These are phyloP conservation scores for Saccharomycopsis hybrid DNA, from an alignment of 1,139 yeast genomes.

Conservation along the genomic window DNA sequence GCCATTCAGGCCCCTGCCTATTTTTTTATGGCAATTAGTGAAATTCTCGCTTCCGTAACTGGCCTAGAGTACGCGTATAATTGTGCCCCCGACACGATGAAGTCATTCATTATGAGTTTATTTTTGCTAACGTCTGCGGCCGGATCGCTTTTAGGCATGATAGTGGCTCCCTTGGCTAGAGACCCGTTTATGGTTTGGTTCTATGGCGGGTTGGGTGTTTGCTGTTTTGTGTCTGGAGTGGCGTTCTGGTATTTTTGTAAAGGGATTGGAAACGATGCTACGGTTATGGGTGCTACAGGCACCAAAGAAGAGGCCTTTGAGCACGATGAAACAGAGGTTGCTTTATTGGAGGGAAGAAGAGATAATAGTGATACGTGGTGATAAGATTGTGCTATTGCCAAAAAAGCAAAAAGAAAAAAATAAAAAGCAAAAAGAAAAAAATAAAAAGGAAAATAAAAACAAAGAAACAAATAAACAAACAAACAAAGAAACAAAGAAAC, in stretches of 20 bases:
- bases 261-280: conserved; percentile 52
- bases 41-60: conserved; percentile 59
- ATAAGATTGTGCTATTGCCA: no score
- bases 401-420: no score
- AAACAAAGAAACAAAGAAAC: no score
- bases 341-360: conserved; percentile 2
- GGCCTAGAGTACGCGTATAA: conserved; percentile 68
- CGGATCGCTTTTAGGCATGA: conserved; percentile 71
- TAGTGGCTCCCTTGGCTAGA: conserved; percentile 56
- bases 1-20: conserved; percentile 63
- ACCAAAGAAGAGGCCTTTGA: background rate
- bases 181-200: conserved; percentile 68
- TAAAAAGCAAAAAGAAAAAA: no score
- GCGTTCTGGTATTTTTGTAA: conserved; percentile 59
- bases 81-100: conserved; percentile 61
- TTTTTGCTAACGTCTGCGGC: conserved; percentile 56
- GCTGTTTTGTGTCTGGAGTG: conserved; percentile 54
- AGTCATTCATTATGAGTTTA: conserved; percentile 58
- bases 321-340: background rate
- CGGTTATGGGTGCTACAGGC: conserved; percentile 46
- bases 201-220: conserved; percentile 54
- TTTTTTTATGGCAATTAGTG: conserved; percentile 54
- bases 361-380: no score
- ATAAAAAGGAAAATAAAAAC: no score
- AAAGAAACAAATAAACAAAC: no score